Percentiles rank a stretch among this genome's conserved stretches.
Conservation (phyloP, 345 rosid species). For the Dipteronia dyeriana region DNA sequence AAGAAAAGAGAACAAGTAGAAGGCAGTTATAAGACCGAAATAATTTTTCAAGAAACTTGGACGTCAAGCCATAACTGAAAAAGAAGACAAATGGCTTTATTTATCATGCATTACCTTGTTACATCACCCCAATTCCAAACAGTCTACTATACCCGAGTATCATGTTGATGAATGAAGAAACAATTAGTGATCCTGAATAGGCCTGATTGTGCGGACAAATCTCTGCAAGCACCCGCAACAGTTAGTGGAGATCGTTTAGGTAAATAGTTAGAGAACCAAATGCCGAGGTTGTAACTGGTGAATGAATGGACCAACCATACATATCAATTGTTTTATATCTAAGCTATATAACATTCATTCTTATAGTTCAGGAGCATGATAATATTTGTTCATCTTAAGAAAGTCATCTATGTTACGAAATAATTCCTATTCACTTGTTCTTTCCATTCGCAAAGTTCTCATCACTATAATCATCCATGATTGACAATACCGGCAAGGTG, state of each 20-base stretch:
- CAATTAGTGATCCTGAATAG: slow-evolving; percentile 91
- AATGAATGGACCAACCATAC: background rate
- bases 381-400: too few species aligned
- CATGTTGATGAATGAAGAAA: slow-evolving; percentile 83
- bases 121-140: slow-evolving; percentile 85
- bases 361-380: too few species aligned
- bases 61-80: background rate
- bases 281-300: background rate
- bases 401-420: too few species aligned
- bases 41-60: background rate
- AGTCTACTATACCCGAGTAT: slow-evolving; percentile 68
- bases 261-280: background rate
- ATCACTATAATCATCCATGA: slow-evolving; percentile 64
- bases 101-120: slow-evolving; percentile 50
- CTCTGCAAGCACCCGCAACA: slow-evolving; percentile 55
- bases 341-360: background rate
- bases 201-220: slow-evolving; percentile 71
- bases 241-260: background rate
- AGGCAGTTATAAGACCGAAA: background rate
- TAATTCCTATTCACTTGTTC: background rate
- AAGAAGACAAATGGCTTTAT: background rate
- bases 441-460: slow-evolving; percentile 42
- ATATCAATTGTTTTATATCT: background rate
- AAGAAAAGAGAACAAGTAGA: background rate
- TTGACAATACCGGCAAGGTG: slow-evolving; percentile 71